These are phyloP conservation scores for Entoloma clypeatum DNA, from an alignment of 1,284 basidiomycete species.

Conservation along the genomic window DNA sequence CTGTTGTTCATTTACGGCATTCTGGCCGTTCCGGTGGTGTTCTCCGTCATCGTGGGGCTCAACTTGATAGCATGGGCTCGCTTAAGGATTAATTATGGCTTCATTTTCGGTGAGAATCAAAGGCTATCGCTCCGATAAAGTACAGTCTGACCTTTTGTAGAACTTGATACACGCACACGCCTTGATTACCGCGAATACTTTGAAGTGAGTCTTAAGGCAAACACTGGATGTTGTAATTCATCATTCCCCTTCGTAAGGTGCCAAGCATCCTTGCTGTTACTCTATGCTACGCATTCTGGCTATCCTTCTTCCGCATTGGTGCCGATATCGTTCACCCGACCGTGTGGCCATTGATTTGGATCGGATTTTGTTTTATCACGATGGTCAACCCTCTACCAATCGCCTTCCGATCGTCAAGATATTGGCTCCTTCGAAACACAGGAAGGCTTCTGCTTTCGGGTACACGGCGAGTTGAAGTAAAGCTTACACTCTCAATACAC, in stretches of 20 bases:
- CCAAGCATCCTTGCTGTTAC: constrained; percentile 77
- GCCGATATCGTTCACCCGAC: constrained; percentile 45
- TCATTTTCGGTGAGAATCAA: constrained; percentile 75
- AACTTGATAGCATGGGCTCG: constrained; percentile 79
- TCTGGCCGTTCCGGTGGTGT: constrained; percentile 72
- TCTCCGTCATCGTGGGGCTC: constrained; percentile 75
- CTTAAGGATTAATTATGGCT: constrained; percentile 83
- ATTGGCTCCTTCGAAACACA: constrained; percentile 73
- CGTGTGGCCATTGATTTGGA: constrained; percentile 86
- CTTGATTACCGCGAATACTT: constrained; percentile 83
- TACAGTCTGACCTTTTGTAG: constrained; percentile 33
- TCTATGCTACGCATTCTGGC: constrained; percentile 80
- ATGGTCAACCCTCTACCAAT: constrained; percentile 79
- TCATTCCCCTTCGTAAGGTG: constrained; percentile 43
- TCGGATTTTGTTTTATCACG: constrained; percentile 57
- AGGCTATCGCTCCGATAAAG: not conserved
- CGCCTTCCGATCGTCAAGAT: constrained; percentile 62
- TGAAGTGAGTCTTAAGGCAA: constrained; percentile 47
- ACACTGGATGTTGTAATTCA: not conserved
- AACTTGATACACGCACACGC: constrained; percentile 71
- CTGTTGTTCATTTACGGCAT: constrained; percentile 82
- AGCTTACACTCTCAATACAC: no score
- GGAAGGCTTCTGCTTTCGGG: constrained; percentile 70
- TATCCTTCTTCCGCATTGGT: constrained; percentile 72
- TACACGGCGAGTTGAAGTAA: constrained; percentile 67